Evolutionary conservation across 768 basidiomycete species (phyloP).

Genomic region (Rhodotorula kratochvilovae): DNA sequence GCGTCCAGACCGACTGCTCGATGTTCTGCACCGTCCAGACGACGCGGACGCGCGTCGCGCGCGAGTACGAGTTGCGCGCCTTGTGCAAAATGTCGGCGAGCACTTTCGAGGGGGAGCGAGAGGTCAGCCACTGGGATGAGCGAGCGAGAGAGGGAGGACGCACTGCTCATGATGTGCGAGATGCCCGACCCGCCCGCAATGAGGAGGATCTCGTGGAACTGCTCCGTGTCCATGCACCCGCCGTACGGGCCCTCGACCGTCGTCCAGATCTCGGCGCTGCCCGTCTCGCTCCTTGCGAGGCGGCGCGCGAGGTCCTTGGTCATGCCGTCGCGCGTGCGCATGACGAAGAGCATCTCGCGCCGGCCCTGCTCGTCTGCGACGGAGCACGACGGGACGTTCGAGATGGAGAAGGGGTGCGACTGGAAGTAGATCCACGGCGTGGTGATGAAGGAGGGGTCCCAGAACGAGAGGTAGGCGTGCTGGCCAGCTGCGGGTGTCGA

Average conservation of each 20-base stretch:
- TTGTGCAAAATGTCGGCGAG: slow-evolving; percentile 22
- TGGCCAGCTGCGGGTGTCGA: not conserved
- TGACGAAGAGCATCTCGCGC: slow-evolving; percentile 37
- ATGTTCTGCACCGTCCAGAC: slow-evolving; percentile 29
- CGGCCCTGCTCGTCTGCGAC: slow-evolving; percentile 15
- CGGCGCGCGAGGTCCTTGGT: slow-evolving; percentile 29
- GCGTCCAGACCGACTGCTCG: slow-evolving; percentile 28
- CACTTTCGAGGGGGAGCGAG: not conserved
- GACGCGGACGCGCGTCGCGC: slow-evolving; percentile 13
- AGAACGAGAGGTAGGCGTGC: slow-evolving; percentile 29
- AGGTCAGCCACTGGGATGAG: not conserved
- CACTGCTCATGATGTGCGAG: slow-evolving; percentile 29
- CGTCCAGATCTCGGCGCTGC: slow-evolving; percentile 10
- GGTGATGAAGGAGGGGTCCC: slow-evolving; percentile 16
- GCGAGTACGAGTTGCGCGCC: slow-evolving; percentile 12
- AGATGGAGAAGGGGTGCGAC: slow-evolving; percentile 35
- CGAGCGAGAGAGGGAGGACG: not conserved
- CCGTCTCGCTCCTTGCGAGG: slow-evolving; percentile 2
- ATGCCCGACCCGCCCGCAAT: slow-evolving; percentile 34
- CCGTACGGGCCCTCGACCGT: slow-evolving; percentile 18
- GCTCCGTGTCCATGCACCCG: slow-evolving; percentile 19
- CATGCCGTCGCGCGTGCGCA: slow-evolving; percentile 32
- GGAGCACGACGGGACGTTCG: slow-evolving; percentile 30
- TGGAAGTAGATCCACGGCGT: slow-evolving; percentile 26
- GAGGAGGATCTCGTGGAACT: slow-evolving; percentile 31